These are phyloP conservation scores for Mycena kentingensis DNA, from an alignment of 768 basidiomycete species.

Conservation along the genomic window DNA sequence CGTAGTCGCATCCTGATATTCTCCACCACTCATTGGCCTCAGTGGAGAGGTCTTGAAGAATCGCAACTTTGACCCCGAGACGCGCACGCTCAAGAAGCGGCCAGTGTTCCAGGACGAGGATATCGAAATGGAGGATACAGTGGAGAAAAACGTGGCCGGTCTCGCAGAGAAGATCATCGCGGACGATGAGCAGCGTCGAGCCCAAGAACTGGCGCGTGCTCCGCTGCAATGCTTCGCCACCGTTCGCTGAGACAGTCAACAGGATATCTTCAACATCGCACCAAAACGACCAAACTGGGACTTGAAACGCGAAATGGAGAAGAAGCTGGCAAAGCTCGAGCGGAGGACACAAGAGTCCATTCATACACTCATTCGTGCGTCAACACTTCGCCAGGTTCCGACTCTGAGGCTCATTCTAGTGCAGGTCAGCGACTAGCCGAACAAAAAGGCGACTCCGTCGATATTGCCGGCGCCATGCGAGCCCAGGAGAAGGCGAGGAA, in stretches of 20 bases:
- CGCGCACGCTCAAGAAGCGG: conserved; percentile 74
- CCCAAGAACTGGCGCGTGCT: conserved; percentile 79
- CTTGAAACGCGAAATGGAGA: conserved; percentile 90
- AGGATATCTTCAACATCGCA: conserved; percentile 97
- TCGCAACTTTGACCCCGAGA: conserved; percentile 91
- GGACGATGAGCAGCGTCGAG: conserved; percentile 83
- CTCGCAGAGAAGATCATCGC: conserved; percentile 81
- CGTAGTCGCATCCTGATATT: conserved; percentile 31
- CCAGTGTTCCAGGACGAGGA: conserved; percentile 48
- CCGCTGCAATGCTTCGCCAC: not conserved
- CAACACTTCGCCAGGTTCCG: not conserved
- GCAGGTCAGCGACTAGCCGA: conserved; percentile 77
- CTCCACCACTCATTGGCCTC: not conserved
- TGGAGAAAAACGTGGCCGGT: conserved; percentile 83
- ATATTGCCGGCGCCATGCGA: conserved; percentile 81
- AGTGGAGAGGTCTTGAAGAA: conserved; percentile 53
- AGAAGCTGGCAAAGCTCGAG: conserved; percentile 86
- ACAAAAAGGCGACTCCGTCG: conserved; percentile 78
- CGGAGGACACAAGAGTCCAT: conserved; percentile 90
- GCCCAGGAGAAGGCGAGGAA: conserved; percentile 66
- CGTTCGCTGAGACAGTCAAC: conserved; percentile 9
- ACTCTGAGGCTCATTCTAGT: conserved; percentile 5
- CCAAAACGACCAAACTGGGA: conserved; percentile 98
- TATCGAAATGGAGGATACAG: conserved; percentile 75
- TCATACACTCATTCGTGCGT: conserved; percentile 89